These are phyloP conservation scores for Ricinus communis DNA, from an alignment of 345 rosid genomes.

Conservation along the genomic window DNA sequence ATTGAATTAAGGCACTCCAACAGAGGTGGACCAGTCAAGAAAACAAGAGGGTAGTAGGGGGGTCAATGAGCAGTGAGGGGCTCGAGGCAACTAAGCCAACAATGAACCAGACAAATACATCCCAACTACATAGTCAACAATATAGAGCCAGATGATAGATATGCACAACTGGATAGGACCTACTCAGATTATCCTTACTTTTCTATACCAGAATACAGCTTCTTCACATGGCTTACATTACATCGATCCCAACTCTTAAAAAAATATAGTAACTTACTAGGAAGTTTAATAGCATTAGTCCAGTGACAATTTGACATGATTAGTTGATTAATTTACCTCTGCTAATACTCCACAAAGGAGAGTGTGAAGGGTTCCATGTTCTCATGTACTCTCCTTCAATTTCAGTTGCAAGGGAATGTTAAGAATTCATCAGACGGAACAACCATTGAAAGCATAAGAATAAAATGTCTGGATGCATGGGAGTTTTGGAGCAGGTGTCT, in stretches of 20 bases:
- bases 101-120: conserved; percentile 17
- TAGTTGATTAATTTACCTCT: too few species aligned
- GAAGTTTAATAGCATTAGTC: not conserved
- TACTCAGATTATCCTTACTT: conserved; percentile 1
- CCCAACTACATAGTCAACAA: conserved; percentile 15
- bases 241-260: conserved; percentile 11
- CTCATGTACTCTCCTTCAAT: too few species aligned
- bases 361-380: too few species aligned
- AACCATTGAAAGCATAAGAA: too few species aligned
- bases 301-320: not conserved
- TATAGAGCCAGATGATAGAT: conserved; percentile 1
- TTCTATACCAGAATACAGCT: not conserved
- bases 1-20: conserved; percentile 20
- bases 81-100: conserved; percentile 49
- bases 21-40: conserved; percentile 58
- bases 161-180: conserved; percentile 3
- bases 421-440: too few species aligned
- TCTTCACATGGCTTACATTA: conserved; percentile 9
- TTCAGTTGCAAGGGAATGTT: too few species aligned
- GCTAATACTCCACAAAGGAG: too few species aligned
- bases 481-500: not conserved
- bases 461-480: too few species aligned
- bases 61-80: conserved; percentile 40
- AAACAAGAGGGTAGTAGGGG: conserved; percentile 18
- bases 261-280: not conserved